Evolutionary conservation across 1,139 yeast species (phyloP).

Genomic region (Magnusiomyces ingens): DNA sequence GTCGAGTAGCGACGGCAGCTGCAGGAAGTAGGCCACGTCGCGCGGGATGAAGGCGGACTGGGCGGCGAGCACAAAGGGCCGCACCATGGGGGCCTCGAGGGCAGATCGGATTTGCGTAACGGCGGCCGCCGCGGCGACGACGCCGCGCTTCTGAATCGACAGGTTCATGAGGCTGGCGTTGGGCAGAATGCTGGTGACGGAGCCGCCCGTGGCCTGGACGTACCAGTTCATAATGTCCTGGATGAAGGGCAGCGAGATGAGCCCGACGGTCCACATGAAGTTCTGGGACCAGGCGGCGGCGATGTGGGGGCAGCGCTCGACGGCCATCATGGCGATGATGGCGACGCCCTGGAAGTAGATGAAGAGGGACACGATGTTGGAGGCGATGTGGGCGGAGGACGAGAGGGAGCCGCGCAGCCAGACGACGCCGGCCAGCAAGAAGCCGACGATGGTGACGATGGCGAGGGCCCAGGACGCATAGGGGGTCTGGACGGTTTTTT

Average conservation of each 20-base stretch:
- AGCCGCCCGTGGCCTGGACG: constrained; percentile 92
- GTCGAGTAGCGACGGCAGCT: not conserved
- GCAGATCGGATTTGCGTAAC: constrained; percentile 13
- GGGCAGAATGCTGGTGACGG: constrained; percentile 63
- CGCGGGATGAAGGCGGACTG: constrained; percentile 6
- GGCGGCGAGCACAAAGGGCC: constrained; percentile 3
- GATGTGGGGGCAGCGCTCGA: constrained; percentile 85
- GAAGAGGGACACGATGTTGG: constrained; percentile 87
- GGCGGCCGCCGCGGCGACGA: too few relatives aligned
- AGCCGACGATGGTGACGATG: constrained; percentile 80
- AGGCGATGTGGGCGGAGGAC: constrained; percentile 95
- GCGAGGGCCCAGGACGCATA: constrained; percentile 98
- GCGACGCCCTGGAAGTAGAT: constrained; percentile 92
- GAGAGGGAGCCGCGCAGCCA: constrained; percentile 84
- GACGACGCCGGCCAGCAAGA: constrained; percentile 77
- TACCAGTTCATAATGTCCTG: constrained; percentile 90
- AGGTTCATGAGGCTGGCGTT: constrained; percentile 56
- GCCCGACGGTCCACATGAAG: constrained; percentile 94
- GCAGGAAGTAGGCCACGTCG: constrained; percentile 14
- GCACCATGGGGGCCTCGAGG: constrained; percentile 10
- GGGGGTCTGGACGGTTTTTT: constrained; percentile 88
- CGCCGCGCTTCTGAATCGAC: constrained; percentile 60
- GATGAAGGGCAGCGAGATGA: constrained; percentile 72
- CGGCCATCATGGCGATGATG: constrained; percentile 94
- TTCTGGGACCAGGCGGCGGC: constrained; percentile 99